These are phyloP conservation scores for Penicillium ochrochloron DNA, from an alignment of 495 filamentous ascomycete genomes.

Conservation along the genomic window DNA sequence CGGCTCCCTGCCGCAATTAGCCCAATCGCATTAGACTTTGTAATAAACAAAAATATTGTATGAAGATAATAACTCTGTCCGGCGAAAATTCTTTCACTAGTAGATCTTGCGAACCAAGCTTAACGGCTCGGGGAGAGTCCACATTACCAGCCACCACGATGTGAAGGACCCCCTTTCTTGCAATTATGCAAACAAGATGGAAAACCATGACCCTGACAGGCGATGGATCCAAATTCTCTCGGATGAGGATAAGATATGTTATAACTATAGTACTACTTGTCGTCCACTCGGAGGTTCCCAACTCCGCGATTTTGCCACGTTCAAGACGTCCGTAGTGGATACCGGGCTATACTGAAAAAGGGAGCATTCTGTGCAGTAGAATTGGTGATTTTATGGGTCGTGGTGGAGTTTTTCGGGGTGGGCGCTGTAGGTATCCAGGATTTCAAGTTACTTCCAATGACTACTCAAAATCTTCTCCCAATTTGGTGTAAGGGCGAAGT, in stretches of 20 bases:
- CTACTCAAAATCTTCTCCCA: neutral
- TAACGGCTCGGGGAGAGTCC: constrained; percentile 19
- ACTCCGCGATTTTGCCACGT: constrained; percentile 35
- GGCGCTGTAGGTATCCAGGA: neutral
- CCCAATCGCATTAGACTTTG: neutral
- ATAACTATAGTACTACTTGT: neutral
- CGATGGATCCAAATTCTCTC: neutral
- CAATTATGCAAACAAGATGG: neutral
- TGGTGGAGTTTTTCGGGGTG: neutral
- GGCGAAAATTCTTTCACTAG: constrained; percentile 1
- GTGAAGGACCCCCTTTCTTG: constrained; percentile 1
- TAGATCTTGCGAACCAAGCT: neutral
- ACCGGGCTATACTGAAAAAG: constrained; percentile 14
- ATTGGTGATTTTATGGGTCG: constrained; percentile 4
- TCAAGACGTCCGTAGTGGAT: constrained; percentile 24
- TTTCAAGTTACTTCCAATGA: too few species aligned
- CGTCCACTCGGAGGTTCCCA: neutral
- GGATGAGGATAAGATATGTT: neutral
- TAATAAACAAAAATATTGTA: neutral
- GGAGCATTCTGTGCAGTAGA: neutral
- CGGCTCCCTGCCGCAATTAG: neutral
- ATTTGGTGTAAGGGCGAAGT: neutral
- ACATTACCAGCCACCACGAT: constrained; percentile 25
- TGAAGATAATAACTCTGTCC: neutral
- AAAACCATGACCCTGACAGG: neutral